Evolutionary conservation across 2,329 filamentous ascomycete species (phyloP), one percentile per base, ranked within the genome.

Genomic region (Alternaria brassicae): DNA sequence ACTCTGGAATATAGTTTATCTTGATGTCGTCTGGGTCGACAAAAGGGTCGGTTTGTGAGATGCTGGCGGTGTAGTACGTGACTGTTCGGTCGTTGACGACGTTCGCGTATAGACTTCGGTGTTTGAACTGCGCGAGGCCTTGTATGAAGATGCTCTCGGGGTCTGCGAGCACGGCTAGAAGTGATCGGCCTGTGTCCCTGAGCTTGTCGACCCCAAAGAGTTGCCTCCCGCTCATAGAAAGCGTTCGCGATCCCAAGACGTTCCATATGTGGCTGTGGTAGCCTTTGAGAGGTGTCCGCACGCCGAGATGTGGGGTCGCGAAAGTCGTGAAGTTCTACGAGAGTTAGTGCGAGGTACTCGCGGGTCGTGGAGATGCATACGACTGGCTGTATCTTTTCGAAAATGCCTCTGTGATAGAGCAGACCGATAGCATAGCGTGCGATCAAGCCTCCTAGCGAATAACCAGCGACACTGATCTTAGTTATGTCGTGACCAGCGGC

Each of bases 251-350:
- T 42, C 92, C 94, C 3, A 98, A 77, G n/a, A 90, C 85, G 73
- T 98, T 98, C 88, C 80, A 84, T 9, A 81, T 62, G n/a, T 81
- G 75, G 58, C 77, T 79, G 52, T 78, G 70, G 19, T 77, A 79
- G 25, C 82, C 81, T 41, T 72, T 62, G 15, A 79, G 71, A 2
- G 81, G 82, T 0, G 81, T 79, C 15, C 81, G 75, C 6, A 82
- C 80, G 12, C 82, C 82, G 83, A 97, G 57, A 90, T 80, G 73
- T 84, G 86, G 94, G 30, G 91, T 89, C 5, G 91, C 94, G 78
- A 98, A 97, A 1, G 93, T 97, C 2, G 90, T 92, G 78, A 98
- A 97, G 82, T 96, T 97, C 86, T 90, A n/a, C 1, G 8, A 3
- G 3, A 17, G 53, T 74, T 50, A 74, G 62, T 27, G n/a, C 27